Evolutionary conservation across 2,329 filamentous ascomycete species (phyloP).

Genomic region (Bimuria novae-zelandiae): DNA sequence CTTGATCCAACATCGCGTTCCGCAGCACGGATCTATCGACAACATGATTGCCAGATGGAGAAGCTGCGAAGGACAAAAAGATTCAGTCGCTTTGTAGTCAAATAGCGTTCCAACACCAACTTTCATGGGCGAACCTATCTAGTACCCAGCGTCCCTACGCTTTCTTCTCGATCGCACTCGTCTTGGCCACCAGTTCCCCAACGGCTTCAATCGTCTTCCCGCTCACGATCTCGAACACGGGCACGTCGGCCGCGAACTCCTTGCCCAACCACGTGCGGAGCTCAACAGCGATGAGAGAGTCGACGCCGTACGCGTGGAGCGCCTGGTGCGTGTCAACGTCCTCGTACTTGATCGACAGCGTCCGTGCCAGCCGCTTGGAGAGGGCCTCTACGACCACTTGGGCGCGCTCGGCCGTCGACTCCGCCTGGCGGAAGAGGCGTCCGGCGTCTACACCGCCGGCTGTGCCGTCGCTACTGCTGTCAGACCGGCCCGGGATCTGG

Average conservation of each 20-base stretch:
- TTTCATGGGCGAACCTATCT: too few relatives aligned
- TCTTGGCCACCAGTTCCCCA: background rate
- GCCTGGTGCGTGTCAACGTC: slow-evolving; percentile 30
- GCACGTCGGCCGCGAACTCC: slow-evolving; percentile 19
- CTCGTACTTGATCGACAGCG: slow-evolving; percentile 23
- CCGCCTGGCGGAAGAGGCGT: slow-evolving; percentile 13
- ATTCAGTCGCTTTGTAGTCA: too few relatives aligned
- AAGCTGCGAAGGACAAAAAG: too few relatives aligned
- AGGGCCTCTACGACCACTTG: slow-evolving; percentile 22
- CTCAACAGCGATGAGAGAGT: slow-evolving; percentile 12
- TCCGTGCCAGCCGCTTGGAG: slow-evolving; percentile 14
- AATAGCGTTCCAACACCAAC: too few relatives aligned
- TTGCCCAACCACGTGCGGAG: slow-evolving; percentile 12
- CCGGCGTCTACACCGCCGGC: slow-evolving; percentile 7
- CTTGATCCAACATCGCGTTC: too few relatives aligned
- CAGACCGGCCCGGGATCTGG: slow-evolving; percentile 7
- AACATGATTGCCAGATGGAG: too few relatives aligned
- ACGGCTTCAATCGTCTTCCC: background rate
- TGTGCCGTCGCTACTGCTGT: slow-evolving; percentile 1
- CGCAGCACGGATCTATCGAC: too few relatives aligned
- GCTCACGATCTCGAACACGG: slow-evolving; percentile 21
- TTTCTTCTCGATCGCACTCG: background rate
- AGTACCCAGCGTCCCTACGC: background rate
- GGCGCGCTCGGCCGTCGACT: slow-evolving; percentile 10
- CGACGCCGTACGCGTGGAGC: slow-evolving; percentile 17